These are phyloP conservation scores for Cryphonectria naterciae DNA, from an alignment of 2,329 filamentous ascomycete genomes.

Conservation along the genomic window DNA sequence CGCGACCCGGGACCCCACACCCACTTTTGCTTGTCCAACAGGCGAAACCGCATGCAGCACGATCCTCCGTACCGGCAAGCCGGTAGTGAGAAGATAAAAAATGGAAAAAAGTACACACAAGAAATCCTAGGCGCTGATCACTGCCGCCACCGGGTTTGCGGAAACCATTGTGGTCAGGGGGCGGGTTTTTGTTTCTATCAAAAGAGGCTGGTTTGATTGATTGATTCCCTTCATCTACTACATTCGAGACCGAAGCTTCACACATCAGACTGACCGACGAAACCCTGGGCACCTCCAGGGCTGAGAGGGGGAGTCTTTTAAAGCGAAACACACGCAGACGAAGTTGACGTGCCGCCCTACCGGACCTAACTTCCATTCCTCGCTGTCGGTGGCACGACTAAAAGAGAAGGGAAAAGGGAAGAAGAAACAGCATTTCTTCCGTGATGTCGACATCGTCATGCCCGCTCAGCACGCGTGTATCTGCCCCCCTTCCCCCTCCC, in stretches of 20 bases:
- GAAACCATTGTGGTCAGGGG: too few relatives aligned
- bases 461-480: neutral
- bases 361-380: neutral
- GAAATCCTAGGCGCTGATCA: neutral
- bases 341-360: neutral
- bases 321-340: neutral
- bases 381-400: neutral
- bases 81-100: neutral
- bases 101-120: neutral
- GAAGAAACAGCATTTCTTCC: neutral
- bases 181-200: neutral
- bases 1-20: neutral
- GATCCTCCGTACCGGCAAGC: constrained; percentile 3
- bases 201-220: neutral
- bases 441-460: neutral
- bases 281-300: neutral
- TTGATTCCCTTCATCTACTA: neutral
- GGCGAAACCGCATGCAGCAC: neutral
- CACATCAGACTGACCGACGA: neutral
- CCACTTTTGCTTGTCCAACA: neutral
- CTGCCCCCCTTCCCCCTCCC: neutral
- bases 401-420: neutral
- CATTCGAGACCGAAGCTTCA: neutral
- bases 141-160: neutral
- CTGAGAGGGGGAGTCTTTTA: neutral